Conservation (phyloP, 345 rosid species). For the Streptanthus diversifolius region DNA sequence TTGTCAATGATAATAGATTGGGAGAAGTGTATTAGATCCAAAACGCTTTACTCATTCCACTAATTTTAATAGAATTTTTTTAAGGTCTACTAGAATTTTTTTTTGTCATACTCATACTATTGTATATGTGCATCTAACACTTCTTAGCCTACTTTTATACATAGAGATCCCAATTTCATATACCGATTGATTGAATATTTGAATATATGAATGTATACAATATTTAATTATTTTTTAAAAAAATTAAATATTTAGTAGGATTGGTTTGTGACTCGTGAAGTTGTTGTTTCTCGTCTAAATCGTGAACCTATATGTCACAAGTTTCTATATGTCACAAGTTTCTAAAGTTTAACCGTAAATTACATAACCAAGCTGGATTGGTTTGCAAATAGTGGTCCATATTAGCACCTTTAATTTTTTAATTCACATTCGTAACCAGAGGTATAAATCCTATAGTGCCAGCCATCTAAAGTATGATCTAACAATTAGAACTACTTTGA, state of each 20-base stretch:
- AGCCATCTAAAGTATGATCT: neutral
- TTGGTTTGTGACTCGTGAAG: too few species aligned
- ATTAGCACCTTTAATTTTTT: neutral
- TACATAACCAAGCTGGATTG: neutral
- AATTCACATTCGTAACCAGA: neutral
- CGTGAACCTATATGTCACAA: too few species aligned
- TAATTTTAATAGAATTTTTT: neutral
- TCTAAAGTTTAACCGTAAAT: too few species aligned
- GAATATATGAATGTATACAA: too few species aligned
- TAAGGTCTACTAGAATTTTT: neutral
- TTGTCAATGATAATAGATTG: neutral
- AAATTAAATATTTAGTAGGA: too few species aligned
- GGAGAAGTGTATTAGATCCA: slow-evolving; percentile 13
- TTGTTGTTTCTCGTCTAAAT: neutral
- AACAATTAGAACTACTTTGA: neutral
- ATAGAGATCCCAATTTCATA: neutral
- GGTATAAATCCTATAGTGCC: neutral
- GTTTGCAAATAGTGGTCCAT: neutral
- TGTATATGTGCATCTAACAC: neutral
- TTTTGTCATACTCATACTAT: neutral
- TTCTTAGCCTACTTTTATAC: neutral
- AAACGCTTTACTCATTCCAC: slow-evolving; percentile 5
- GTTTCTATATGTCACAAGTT: too few species aligned
- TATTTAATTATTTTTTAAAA: too few species aligned
- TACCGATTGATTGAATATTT: neutral